Base-by-base conservation (phyloP, 306 rosid genomes). In the Corylus avellana region DNA sequence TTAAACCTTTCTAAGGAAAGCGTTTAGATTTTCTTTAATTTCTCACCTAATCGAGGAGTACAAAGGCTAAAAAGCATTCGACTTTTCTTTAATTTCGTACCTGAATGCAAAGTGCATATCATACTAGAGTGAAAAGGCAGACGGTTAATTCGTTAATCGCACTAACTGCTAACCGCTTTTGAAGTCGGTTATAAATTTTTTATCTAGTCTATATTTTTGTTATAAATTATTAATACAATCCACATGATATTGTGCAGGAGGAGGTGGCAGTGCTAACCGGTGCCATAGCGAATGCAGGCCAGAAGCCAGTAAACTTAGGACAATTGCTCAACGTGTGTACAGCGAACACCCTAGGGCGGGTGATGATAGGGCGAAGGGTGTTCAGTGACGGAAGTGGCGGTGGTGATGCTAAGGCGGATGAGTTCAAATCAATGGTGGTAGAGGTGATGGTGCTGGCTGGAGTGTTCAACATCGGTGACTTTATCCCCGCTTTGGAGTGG, bases 391-490 rank as follows among this genome's bases (percentile, higher is more conserved):
- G 89, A 0, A 81, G 61, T 3, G 86, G 81, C 1, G 70, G 62
- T 8, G 81, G 75, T 1, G 97, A 91, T 50, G 77, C 84, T 0
- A 84, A 79, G 50, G 93, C 97, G 0, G 89, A 91, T 27, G 94
- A 84, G 74, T 94, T 92, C 77, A 91, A 91, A 70, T 81, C 84
- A 0, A 92, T 92, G 93, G 94, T 91, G 53, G 81, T 87, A 76
- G 94, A 92, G 53, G 67, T 87, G 55, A 89, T 94, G 98, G 87
- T 76, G 3, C 64, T 94, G 47, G 84, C 89, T 0, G 97, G 98
- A 13, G 89, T 82, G 77, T 84, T 91, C 78, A 88, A 92, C 82
- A 76, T 92, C 0, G 91, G 97, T 0, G 97, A 94, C 74, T 94
- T 91, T 51, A 70, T 92, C 48, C 97, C 98, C 1, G 61, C 83